Evolutionary conservation across 73 alveolate genomes (phyloP).

Genomic region (Blepharisma japonicum): DNA sequence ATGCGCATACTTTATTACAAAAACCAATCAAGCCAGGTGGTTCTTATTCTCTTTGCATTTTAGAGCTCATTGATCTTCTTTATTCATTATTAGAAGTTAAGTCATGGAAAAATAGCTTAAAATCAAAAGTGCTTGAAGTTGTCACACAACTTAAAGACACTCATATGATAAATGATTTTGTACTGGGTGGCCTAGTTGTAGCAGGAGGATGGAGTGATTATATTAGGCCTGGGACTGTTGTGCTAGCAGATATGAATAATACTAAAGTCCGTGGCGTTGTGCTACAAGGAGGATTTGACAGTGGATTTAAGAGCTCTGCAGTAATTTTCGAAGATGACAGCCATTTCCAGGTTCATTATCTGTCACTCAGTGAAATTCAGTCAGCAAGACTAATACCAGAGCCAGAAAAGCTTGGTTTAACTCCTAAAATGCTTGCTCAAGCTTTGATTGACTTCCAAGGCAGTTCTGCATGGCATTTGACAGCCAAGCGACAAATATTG

Average conservation of each 20-base stretch:
- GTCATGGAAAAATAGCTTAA: neutral
- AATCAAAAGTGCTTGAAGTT: neutral
- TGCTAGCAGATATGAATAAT: conserved; percentile 41
- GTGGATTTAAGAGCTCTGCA: conserved; percentile 33
- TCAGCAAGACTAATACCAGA: neutral
- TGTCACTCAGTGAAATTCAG: conserved; percentile 30
- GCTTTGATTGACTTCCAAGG: neutral
- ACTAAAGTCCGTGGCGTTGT: conserved; percentile 38
- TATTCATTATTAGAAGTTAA: conserved; percentile 9
- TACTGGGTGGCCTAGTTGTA: conserved; percentile 2
- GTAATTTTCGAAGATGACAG: conserved; percentile 45
- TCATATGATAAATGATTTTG: too few species aligned
- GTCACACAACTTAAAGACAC: neutral
- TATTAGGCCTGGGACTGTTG: conserved; percentile 37
- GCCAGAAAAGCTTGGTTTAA: neutral
- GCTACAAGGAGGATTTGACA: conserved; percentile 47
- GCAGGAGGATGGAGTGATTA: conserved; percentile 32
- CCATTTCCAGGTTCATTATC: conserved; percentile 16
- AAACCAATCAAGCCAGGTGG: conserved; percentile 17
- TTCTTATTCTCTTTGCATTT: neutral
- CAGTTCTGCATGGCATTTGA: neutral
- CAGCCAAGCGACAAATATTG: conserved; percentile 14
- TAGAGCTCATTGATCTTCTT: neutral
- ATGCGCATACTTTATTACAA: neutral
- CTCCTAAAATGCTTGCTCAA: conserved; percentile 1